Evolutionary conservation across 1,139 yeast genomes (phyloP).

Genomic region (Yamadazyma taylorii): DNA sequence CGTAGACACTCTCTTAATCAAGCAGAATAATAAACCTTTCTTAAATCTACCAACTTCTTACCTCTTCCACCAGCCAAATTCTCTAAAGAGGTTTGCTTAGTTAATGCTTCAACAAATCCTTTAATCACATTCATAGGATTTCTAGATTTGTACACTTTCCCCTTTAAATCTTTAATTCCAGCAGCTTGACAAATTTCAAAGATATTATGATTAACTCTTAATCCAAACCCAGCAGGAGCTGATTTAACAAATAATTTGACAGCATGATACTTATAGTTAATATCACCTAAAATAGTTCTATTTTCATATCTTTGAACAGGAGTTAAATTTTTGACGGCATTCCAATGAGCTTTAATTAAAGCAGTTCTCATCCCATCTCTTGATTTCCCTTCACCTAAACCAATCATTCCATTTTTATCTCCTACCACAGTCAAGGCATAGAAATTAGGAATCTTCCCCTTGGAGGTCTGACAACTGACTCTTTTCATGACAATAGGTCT

Average conservation of each 20-base stretch:
- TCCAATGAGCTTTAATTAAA: slow-evolving; percentile 86
- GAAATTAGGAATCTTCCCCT: slow-evolving; percentile 86
- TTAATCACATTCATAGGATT: slow-evolving; percentile 94
- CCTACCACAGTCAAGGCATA: slow-evolving; percentile 91
- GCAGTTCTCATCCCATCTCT: slow-evolving; percentile 78
- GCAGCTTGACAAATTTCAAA: slow-evolving; percentile 93
- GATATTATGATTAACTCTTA: slow-evolving; percentile 87
- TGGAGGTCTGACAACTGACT: slow-evolving; percentile 89
- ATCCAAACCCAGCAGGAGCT: slow-evolving; percentile 93
- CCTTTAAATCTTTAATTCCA: slow-evolving; percentile 91
- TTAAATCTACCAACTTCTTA: slow-evolving; percentile 89
- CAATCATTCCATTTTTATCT: slow-evolving; percentile 89
- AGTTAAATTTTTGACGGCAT: slow-evolving; percentile 83
- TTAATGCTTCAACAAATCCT: slow-evolving; percentile 84
- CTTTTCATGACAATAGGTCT: slow-evolving; percentile 73
- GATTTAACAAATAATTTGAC: slow-evolving; percentile 79
- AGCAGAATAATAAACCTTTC: slow-evolving; percentile 80
- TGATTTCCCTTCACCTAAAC: slow-evolving; percentile 94
- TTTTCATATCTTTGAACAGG: slow-evolving; percentile 86
- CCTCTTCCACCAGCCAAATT: slow-evolving; percentile 93
- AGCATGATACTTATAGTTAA: slow-evolving; percentile 84
- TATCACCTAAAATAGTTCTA: slow-evolving; percentile 85
- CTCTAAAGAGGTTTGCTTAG: slow-evolving; percentile 77
- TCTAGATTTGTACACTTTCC: slow-evolving; percentile 88
- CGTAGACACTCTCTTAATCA: too few species aligned